Evolutionary conservation across 73 alveolate species (phyloP).

Genomic region (Tetrahymena thermophila): DNA sequence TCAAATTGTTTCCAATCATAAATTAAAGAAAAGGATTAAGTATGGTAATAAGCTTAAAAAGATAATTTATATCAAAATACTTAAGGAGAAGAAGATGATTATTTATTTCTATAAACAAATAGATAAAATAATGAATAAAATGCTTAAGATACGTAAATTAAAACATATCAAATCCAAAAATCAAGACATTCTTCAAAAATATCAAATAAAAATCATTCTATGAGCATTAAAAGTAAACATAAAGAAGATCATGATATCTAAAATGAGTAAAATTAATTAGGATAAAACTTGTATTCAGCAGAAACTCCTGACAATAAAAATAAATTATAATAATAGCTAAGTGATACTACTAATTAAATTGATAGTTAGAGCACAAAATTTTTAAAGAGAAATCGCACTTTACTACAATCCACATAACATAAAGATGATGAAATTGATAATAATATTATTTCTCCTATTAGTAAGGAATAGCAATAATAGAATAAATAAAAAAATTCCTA

Average conservation of each 20-base stretch:
- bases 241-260: neutral
- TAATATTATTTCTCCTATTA: neutral
- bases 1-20: too few relatives aligned
- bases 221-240: neutral
- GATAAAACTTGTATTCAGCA: too few relatives aligned
- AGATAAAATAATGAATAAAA: neutral
- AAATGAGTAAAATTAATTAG: neutral
- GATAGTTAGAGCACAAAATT: neutral
- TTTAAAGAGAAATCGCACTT: neutral
- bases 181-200: neutral
- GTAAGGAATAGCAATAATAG: too few relatives aligned
- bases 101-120: neutral
- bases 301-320: neutral
- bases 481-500: too few relatives aligned
- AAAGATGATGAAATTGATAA: neutral
- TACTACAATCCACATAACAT: neutral
- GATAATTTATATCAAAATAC: neutral
- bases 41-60: neutral
- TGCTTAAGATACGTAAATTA: neutral
- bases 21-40: neutral
- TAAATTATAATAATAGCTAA: too few relatives aligned
- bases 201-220: neutral
- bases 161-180: too few relatives aligned
- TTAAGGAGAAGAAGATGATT: neutral
- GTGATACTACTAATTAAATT: neutral